These are phyloP conservation scores for Alternaria hordeiaustralica DNA, from an alignment of 2,329 filamentous ascomycete genomes.

Conservation along the genomic window DNA sequence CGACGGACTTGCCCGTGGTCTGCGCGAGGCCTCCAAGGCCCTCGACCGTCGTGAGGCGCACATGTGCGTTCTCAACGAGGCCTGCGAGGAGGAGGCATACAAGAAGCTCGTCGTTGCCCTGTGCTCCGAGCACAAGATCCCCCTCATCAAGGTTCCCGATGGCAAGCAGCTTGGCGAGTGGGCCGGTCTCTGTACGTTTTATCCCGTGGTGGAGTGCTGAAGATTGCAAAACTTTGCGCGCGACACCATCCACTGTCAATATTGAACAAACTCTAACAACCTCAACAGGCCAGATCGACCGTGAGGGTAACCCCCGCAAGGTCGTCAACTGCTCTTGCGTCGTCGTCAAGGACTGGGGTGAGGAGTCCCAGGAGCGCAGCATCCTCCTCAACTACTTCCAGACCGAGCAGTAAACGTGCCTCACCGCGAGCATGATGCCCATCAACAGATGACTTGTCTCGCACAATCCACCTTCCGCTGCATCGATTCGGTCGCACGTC, in stretches of 20 bases:
- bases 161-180: constrained; percentile 99
- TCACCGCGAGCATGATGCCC: constrained; percentile 10
- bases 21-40: constrained; percentile 98
- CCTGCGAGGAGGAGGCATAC: constrained; percentile 99
- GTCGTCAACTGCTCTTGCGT: constrained; percentile 99
- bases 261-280: constrained; percentile 11
- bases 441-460: constrained; percentile 2
- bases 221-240: neutral
- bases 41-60: constrained; percentile 98
- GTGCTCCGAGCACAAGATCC: constrained; percentile 99
- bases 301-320: constrained; percentile 99
- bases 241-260: neutral
- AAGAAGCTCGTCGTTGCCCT: constrained; percentile 99
- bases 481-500: constrained; percentile 21
- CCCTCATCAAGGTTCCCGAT: constrained; percentile 99
- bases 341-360: constrained; percentile 99
- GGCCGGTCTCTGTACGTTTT: constrained; percentile 94
- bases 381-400: constrained; percentile 99
- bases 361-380: constrained; percentile 98
- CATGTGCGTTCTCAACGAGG: constrained; percentile 99
- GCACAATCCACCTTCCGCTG: constrained; percentile 21
- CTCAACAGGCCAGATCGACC: constrained; percentile 86
- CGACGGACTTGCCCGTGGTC: constrained; percentile 97
- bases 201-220: constrained; percentile 3
- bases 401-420: constrained; percentile 66